A percentile compares a stretch with the other conserved stretches of the same genome.
Conservation (phyloP, 1,139 yeast genomes). For the Sugiyamaella novakii region DNA sequence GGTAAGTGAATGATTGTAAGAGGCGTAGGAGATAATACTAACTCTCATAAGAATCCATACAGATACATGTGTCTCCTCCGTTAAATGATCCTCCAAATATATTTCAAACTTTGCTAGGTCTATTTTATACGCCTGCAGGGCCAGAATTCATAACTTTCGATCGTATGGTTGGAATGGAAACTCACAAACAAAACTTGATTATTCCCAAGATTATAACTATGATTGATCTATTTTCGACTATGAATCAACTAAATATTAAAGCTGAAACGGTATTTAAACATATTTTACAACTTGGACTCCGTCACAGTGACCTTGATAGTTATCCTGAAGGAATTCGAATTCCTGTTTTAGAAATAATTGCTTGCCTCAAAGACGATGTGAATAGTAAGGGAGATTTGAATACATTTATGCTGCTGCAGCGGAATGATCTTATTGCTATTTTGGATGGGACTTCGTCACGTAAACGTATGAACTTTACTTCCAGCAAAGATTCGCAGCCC, state of each 20-base stretch:
- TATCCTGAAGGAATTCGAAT: conserved; percentile 72
- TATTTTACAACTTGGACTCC: conserved; percentile 59
- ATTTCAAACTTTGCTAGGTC: conserved; percentile 26
- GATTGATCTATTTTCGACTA: conserved; percentile 48
- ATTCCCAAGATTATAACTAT: conserved; percentile 21
- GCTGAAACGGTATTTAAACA: conserved; percentile 58
- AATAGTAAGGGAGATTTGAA: conserved; percentile 30
- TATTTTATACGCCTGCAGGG: conserved; percentile 23
- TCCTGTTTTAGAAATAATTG: conserved; percentile 54
- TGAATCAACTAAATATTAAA: conserved; percentile 43
- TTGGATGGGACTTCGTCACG: background rate
- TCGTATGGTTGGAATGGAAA: conserved; percentile 58
- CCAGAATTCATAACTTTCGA: conserved; percentile 36
- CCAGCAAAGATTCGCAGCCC: conserved; percentile 22
- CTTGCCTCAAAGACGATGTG: conserved; percentile 40
- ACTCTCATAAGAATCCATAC: too few relatives aligned
- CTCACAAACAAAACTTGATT: conserved; percentile 52
- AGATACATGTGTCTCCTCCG: conserved; percentile 29
- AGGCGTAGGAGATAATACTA: conserved; percentile 43
- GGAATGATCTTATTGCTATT: conserved; percentile 56
- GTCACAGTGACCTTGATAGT: conserved; percentile 59
- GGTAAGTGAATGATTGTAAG: too few relatives aligned
- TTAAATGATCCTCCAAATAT: conserved; percentile 34
- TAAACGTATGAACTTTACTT: conserved; percentile 2
- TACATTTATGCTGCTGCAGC: conserved; percentile 62